Evolutionary conservation across 192 early-diverging fungal genomes (phyloP), one percentile per base, ranked within the genome.

Genomic region (Backusella luteola): DNA sequence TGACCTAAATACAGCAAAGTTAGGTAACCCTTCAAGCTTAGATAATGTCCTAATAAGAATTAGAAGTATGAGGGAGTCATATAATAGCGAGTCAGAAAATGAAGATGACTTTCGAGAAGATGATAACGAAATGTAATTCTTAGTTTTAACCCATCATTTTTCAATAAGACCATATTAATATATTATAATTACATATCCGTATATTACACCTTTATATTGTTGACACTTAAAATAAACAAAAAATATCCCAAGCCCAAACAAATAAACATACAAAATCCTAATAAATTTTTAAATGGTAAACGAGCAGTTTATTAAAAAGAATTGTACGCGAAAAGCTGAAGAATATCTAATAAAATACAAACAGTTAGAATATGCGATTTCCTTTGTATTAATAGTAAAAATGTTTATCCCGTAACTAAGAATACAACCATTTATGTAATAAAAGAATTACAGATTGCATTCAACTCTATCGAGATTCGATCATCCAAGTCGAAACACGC

Each of bases 401-500:
- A 41, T 79, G 73, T 79, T 41, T 74, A 69, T 71, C 63, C 59
- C 78, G 67, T 79, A 79, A 79, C 78, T 79, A 79, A 75, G 78
- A 79, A 75, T 29, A 56, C 71, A 44, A 71, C 73, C 69, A 79
- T 67, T 42, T 32, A 38, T 21, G 36, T 36, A 29, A 52, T 70
- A 36, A 59, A 32, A 71, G 19, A 29, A 71, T 19, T 44, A 44
- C 67, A 53, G 63, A 68, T 41, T 74, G 67, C 66, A 56, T 74
- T 75, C 78, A 79, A 79, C 78, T 79, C 78, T 67, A 66, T 79
- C 67, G 78, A 79, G 63, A 71, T 74, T 52, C 69, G 34, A 56
- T 49, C 73, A 38, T 49, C 53, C 53, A 68, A 75, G 68, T 79
- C 69, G 69, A 49, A 39, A 39, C 34, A 59, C 59, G 6, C 69